Base-by-base conservation (phyloP, 495 filamentous ascomycete genomes). In the Aspergillus mulundensis region DNA sequence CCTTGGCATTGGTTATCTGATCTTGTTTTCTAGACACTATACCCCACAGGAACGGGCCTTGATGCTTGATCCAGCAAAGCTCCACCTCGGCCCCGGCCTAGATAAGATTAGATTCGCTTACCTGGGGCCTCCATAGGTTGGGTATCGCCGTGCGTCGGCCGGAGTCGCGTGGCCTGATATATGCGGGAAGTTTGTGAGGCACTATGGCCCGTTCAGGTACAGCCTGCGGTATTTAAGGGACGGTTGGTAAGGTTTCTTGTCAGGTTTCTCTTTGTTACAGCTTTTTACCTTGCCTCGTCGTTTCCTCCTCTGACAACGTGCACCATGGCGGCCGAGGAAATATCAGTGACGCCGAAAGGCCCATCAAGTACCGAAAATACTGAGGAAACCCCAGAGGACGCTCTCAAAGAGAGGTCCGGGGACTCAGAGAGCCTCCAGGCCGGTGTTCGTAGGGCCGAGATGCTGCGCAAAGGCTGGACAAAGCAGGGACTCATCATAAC, bases 401-500 rank as follows among this genome's bases (percentile, higher is more conserved):
- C n/a, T n/a, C n/a, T n/a, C n/a, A n/a, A n/a, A n/a, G n/a, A n/a
- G n/a, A n/a, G n/a, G n/a, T n/a, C n/a, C n/a, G n/a, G n/a, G 0
- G 43, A 56, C 28, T 32, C 51, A 0, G 53, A 56, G 21, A 66
- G 32, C 8, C 32, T 66, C 7, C 64, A 66, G 34, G 59, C 61
- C 7, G 61, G 64, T 47, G 64, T 66, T 18, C 41, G 58, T 4
- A 60, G 57, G 15, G 64, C 64, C 16, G 64, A 64, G 21, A 36
- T 62, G 21, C 47, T 63, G 39, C 61, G 64, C 8, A 61, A 60
- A 20, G 55, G 56, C 1, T 64, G 64, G 64, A 63, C 59, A 1
- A 66, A 54, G 42, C 56, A 60, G 53, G 61, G 64, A 0, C 36
- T 66, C 34, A 50, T 58, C 11, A 43, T 61, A 10, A 57, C 62